Percentiles rank a stretch among this genome's conserved stretches.
phyloP scores from a whole-genome alignment of 257 asterid species.

The Fraxinus americana region DNA sequence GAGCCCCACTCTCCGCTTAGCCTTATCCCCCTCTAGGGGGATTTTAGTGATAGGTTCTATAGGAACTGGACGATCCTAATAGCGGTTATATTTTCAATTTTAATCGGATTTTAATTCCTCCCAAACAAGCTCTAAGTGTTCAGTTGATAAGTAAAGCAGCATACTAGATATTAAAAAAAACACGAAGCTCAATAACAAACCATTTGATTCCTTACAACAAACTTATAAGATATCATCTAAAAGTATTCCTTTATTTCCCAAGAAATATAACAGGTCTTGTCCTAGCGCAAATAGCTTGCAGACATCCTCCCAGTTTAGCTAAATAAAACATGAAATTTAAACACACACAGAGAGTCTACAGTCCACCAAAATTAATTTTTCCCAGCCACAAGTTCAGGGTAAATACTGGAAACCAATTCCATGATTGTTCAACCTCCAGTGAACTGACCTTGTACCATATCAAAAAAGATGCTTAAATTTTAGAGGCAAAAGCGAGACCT shows the following conservation, averaged over 20 bases:
- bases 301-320: constrained; percentile 1
- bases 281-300: background rate
- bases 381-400: background rate
- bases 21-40: too few species aligned
- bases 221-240: background rate
- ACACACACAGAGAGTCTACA: constrained; percentile 1
- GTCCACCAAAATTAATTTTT: background rate
- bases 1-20: too few species aligned
- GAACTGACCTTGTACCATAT: background rate
- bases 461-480: constrained; percentile 39
- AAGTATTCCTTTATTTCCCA: background rate
- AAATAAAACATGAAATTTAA: constrained; percentile 3
- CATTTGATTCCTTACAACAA: background rate
- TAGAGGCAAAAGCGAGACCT: constrained; percentile 74
- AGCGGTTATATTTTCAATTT: too few species aligned
- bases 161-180: too few species aligned
- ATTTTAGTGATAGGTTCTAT: too few species aligned
- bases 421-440: background rate
- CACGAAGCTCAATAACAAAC: background rate
- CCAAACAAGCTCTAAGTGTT: too few species aligned
- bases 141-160: too few species aligned
- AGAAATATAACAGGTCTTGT: background rate
- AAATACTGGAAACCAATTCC: background rate
- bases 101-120: too few species aligned
- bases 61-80: too few species aligned